Evolutionary conservation across 2,329 filamentous ascomycete genomes (phyloP).

Genomic region (Colletotrichum gigasporum): DNA sequence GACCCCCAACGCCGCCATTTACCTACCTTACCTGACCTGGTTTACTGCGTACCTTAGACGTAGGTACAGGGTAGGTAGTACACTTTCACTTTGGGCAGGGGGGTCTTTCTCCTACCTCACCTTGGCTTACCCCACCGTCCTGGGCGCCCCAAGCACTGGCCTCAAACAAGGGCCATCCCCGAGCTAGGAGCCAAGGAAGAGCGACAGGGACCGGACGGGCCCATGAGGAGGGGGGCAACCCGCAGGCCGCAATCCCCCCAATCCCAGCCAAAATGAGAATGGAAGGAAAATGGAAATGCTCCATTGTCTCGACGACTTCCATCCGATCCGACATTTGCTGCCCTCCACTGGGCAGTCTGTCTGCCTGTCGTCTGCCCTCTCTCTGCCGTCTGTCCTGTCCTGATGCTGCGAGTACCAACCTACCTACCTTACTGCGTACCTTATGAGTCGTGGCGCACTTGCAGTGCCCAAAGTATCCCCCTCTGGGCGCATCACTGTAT

Average conservation of each 20-base stretch:
- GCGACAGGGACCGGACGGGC: not conserved
- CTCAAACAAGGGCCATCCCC: constrained; percentile 29
- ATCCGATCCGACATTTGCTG: too few species aligned
- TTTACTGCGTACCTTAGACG: too few species aligned
- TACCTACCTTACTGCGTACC: not conserved
- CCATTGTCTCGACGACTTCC: too few species aligned
- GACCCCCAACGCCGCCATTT: constrained; percentile 7
- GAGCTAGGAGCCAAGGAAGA: constrained; percentile 7
- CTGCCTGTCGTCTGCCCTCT: too few species aligned
- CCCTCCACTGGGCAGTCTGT: too few species aligned
- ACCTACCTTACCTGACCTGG: too few species aligned
- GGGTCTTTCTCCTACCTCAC: not conserved
- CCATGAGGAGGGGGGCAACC: not conserved
- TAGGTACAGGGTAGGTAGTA: too few species aligned
- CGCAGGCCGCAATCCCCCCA: not conserved
- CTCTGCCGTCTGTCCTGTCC: too few species aligned
- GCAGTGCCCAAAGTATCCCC: not conserved
- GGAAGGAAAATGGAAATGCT: too few species aligned
- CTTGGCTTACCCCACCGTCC: constrained; percentile 11
- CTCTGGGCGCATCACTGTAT: constrained; percentile 1
- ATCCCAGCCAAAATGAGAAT: not conserved
- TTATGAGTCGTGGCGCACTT: not conserved
- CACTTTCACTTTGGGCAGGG: too few species aligned
- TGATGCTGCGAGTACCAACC: too few species aligned
- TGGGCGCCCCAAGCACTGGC: constrained; percentile 21